These are phyloP conservation scores for Kwoniella botswanensis DNA, from an alignment of 768 basidiomycete species.

Conservation along the genomic window DNA sequence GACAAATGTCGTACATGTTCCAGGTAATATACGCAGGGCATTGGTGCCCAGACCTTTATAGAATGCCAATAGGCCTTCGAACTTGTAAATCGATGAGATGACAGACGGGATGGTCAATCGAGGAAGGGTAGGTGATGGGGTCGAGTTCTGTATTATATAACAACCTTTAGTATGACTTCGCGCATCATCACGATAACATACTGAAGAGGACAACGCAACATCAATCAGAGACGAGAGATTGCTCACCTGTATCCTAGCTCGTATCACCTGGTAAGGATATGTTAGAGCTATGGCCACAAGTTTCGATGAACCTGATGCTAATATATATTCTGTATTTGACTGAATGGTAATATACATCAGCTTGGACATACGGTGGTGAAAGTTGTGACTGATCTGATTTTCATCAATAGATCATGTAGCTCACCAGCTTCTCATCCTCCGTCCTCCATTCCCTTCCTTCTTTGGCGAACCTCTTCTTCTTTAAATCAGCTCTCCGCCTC, in stretches of 20 bases:
- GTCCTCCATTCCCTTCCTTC: slow-evolving; percentile 70
- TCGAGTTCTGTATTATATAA: slow-evolving; percentile 12
- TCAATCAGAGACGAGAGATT: no score
- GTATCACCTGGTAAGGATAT: slow-evolving; percentile 96
- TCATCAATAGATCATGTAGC: slow-evolving; percentile 49
- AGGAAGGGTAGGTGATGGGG: slow-evolving; percentile 19
- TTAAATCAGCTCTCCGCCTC: slow-evolving; percentile 74
- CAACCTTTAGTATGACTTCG: no score
- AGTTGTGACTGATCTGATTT: no score
- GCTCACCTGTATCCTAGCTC: slow-evolving; percentile 86
- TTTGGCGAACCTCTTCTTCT: slow-evolving; percentile 67
- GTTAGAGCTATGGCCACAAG: slow-evolving; percentile 79
- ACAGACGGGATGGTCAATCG: slow-evolving; percentile 69
- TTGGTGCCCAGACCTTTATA: slow-evolving; percentile 96
- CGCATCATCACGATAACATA: no score
- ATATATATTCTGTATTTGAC: slow-evolving; percentile 88
- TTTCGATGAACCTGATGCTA: slow-evolving; percentile 92
- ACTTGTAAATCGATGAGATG: slow-evolving; percentile 76
- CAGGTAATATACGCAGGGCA: slow-evolving; percentile 89
- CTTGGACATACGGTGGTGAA: background rate
- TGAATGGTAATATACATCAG: slow-evolving; percentile 51
- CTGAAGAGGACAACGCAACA: no score
- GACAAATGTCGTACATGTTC: slow-evolving; percentile 96
- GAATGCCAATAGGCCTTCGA: slow-evolving; percentile 83
- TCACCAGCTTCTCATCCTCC: slow-evolving; percentile 83